Evolutionary conservation across 495 filamentous ascomycete species (phyloP), one percentile per base, ranked within the genome.

Genomic region (Mytilinidion resinicola): DNA sequence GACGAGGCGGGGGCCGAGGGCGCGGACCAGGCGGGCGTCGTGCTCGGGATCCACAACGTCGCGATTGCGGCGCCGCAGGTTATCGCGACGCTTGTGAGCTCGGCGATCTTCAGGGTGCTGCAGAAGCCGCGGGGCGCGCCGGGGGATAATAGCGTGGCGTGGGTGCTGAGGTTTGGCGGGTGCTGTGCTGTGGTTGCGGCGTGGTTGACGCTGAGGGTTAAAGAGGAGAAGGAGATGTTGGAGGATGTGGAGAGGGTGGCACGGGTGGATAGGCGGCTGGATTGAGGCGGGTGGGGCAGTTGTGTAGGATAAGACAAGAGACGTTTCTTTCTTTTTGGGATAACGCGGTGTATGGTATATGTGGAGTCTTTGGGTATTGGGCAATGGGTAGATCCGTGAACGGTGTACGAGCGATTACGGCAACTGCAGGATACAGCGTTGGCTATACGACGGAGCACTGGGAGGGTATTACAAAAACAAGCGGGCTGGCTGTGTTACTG

Each of bases 31-130:
- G 90, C 91, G 1, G 91, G 91, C 12, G 87, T 96, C 20, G 85
- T 96, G 35, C 77, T 96, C 1, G 91, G 91, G 1, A 85, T 96
- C 20, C 91, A 96, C 73, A 96, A 96, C 69, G 90, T 96, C 70
- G 86, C 90, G 25, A 83, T 96, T 58, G 87, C 89, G 0, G 81
- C 90, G 19, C 91, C 91, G 12, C 91, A 96, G 70, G 88, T 95
- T 53, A 79, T 96, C 37, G 89, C 90, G 14, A 95, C 90, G 47
- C 71, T 96, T 33, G 80, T 84, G 4, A 89, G 86, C 59, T 89
- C 85, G 69, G 78, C 84, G 49, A 88, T 96, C 53, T 96, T 96
- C 74, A 82, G 80, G 60, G 70, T 79, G 30, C 78, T 89, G 64
- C 91, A 96, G 72, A 93, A 91, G 70, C 88, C 87, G 9, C 77